Base-by-base conservation (phyloP, 768 basidiomycete genomes). In the Collybiopsis luxurians region DNA sequence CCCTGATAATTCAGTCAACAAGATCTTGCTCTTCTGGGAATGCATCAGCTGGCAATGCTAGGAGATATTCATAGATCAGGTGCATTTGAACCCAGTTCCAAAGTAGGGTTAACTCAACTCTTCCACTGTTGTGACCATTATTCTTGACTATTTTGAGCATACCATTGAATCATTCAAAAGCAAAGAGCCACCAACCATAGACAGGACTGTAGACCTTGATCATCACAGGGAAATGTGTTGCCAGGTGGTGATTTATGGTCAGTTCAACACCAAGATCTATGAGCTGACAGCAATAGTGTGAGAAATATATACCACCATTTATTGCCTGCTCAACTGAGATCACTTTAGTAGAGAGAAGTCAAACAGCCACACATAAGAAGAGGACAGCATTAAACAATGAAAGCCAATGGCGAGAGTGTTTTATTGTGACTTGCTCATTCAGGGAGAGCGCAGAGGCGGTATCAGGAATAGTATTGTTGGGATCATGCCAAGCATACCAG, bases 141-240 rank as follows among this genome's bases (percentile, higher is more conserved):
- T 57, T 62, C 1, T 72, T 68, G 17, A 71, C 66, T 11, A 64
- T 62, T 43, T 73, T 66, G 13, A 73, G 57, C 59, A 70, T 64
- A 0, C 71, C 67, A 58, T 74, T 74, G 58, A 71, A 72, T 4
- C 64, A 56, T 50, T 74, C 70, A 53, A 71, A 73, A 0, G 64
- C 66, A 50, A 74, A 74, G 0, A 72, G 58, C 71, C 73, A 74
- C 70, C 69, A 72, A 11, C 55, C 64, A 34, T 72, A 71, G 13
- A 71, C 61, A 7, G 72, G 72, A 7, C 70, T 71, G 57, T 63
- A 71, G 1, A 50, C 48, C 21, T 61, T 36, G 26, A 73, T 55
- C 38, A 66, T 65, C 2, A 59, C 47, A 10, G 34, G 12, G 39
- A 61, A 66, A 50, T 72, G 71, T 51, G 63, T 63, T 5, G 62